These are phyloP conservation scores for Arachis stenosperma DNA, from an alignment of 306 rosid species.

Conservation along the genomic window DNA sequence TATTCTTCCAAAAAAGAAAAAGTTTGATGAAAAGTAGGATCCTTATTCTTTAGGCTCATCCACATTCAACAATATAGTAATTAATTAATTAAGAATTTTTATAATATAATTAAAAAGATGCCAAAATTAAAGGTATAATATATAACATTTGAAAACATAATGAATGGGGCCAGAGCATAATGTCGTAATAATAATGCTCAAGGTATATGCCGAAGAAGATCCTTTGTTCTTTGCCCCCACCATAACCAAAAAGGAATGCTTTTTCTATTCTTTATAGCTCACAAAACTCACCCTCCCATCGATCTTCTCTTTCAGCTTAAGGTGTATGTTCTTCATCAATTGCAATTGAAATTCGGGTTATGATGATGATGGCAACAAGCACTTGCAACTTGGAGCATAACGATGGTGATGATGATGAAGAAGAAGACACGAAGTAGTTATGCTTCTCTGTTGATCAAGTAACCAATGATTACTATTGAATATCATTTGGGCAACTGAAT, in stretches of 20 bases:
- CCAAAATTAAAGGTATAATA: constrained; percentile 36
- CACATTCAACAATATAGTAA: constrained; percentile 42
- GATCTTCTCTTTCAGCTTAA: constrained; percentile 39
- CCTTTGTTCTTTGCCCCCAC: constrained; percentile 47
- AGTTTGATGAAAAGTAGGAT: background rate
- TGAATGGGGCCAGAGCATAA: constrained; percentile 45
- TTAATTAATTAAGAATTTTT: background rate
- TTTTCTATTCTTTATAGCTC: constrained; percentile 47
- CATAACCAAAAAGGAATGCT: constrained; percentile 20
- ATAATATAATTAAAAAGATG: constrained; percentile 29
- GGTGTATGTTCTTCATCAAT: background rate
- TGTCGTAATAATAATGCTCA: constrained; percentile 52
- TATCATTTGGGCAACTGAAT: constrained; percentile 71
- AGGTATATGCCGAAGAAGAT: constrained; percentile 77
- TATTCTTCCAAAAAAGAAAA: background rate
- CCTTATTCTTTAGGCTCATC: constrained; percentile 19
- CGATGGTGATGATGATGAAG: constrained; percentile 36
- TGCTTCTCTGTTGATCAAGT: background rate
- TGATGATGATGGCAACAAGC: background rate
- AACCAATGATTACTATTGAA: constrained; percentile 40
- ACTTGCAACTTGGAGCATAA: constrained; percentile 30
- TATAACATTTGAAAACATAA: constrained; percentile 31
- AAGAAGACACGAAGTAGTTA: constrained; percentile 5
- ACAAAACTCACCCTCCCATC: constrained; percentile 22
- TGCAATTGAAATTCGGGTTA: constrained; percentile 32